Evolutionary conservation across 208 protist species (phyloP).

Genomic region (Wallacemonas sp.): DNA sequence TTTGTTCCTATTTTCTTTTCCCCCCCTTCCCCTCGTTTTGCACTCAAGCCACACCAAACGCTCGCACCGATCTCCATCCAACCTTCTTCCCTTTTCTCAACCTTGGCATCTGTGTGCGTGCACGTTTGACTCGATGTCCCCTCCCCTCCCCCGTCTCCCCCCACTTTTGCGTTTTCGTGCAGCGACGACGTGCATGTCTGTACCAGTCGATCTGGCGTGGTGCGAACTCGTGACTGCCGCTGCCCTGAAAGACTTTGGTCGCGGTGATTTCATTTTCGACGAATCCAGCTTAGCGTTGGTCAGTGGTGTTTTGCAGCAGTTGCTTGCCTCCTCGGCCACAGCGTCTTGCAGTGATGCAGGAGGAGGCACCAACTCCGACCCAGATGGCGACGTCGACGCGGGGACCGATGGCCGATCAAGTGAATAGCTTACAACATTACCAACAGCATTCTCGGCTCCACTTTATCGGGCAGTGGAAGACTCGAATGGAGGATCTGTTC

Average conservation of each 20-base stretch:
- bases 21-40: too few relatives aligned
- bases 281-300: not conserved
- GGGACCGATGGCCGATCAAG: conserved; percentile 33
- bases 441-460: conserved; percentile 90
- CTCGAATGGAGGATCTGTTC: conserved; percentile 68
- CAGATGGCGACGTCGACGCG: not conserved
- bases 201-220: not conserved
- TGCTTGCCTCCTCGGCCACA: not conserved
- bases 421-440: conserved; percentile 88
- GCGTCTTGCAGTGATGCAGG: not conserved
- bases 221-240: conserved; percentile 1
- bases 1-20: too few relatives aligned
- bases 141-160: too few relatives aligned
- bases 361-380: too few relatives aligned
- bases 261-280: conserved; percentile 1
- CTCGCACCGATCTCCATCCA: too few relatives aligned
- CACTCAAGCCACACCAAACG: too few relatives aligned
- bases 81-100: too few relatives aligned
- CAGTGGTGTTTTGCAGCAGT: not conserved
- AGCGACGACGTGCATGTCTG: too few relatives aligned
- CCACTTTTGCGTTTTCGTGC: too few relatives aligned
- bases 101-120: too few relatives aligned
- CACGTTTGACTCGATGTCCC: too few relatives aligned
- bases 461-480: conserved; percentile 94
- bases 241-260: not conserved